Percentiles rank a stretch among this genome's conserved stretches.
These are phyloP conservation scores for Linderina pennispora DNA, from an alignment of 192 early-diverging fungal genomes.

Conservation along the genomic window DNA sequence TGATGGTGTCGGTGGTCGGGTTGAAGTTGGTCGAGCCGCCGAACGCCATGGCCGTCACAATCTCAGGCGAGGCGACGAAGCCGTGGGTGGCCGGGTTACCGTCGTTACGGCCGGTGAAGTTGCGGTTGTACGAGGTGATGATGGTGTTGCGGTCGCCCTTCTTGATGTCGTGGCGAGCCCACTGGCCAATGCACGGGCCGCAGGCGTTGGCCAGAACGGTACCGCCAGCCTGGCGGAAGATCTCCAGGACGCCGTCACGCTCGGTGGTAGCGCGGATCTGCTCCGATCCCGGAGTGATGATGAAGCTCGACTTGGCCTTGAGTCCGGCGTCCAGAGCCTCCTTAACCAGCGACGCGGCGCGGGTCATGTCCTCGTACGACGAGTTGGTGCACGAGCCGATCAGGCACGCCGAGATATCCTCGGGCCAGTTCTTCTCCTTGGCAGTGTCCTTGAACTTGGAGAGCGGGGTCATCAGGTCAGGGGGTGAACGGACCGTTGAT, in stretches of 20 bases:
- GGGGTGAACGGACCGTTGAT: slow-evolving; percentile 97
- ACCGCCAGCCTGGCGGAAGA: slow-evolving; percentile 73
- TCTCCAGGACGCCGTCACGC: slow-evolving; percentile 80
- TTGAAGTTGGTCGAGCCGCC: slow-evolving; percentile 92
- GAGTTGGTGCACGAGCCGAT: slow-evolving; percentile 99
- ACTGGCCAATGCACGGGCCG: slow-evolving; percentile 98
- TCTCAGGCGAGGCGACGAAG: slow-evolving; percentile 92
- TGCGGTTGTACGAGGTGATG: slow-evolving; percentile 98
- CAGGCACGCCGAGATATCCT: slow-evolving; percentile 82
- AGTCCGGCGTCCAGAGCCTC: slow-evolving; percentile 77
- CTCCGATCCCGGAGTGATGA: slow-evolving; percentile 95
- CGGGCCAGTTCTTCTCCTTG: slow-evolving; percentile 80
- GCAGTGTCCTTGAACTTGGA: slow-evolving; percentile 88
- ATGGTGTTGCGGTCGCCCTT: slow-evolving; percentile 98
- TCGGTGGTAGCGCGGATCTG: slow-evolving; percentile 96
- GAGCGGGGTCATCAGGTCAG: slow-evolving; percentile 90
- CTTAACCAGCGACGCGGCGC: slow-evolving; percentile 81
- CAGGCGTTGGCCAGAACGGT: slow-evolving; percentile 95
- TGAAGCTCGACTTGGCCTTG: slow-evolving; percentile 77
- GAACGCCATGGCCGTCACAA: slow-evolving; percentile 94
- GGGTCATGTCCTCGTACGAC: slow-evolving; percentile 96
- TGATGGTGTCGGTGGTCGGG: slow-evolving; percentile 86
- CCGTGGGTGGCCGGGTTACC: slow-evolving; percentile 95
- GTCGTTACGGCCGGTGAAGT: slow-evolving; percentile 99
- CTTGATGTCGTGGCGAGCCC: slow-evolving; percentile 95